A percentile compares a stretch with the other conserved stretches of the same genome.
Conservation (phyloP, 106 monocot genomes). For the Phalaenopsis equestris region DNA sequence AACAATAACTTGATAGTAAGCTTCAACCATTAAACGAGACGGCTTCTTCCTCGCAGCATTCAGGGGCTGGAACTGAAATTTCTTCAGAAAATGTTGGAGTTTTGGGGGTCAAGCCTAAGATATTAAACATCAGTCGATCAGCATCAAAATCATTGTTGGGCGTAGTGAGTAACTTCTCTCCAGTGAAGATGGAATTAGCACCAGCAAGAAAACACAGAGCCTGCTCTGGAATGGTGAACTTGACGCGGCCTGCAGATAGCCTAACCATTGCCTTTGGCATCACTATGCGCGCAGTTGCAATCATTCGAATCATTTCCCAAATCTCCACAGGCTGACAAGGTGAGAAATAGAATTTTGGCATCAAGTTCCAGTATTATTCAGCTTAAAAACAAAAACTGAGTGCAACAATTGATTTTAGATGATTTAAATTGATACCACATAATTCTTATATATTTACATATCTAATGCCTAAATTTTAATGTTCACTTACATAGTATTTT, state of each 20-base stretch:
- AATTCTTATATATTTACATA: too few relatives aligned
- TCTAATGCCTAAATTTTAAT: too few relatives aligned
- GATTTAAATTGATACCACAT: too few relatives aligned
- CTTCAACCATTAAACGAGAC: conserved; percentile 28
- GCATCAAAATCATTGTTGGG: conserved; percentile 83
- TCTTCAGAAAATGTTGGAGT: conserved; percentile 52
- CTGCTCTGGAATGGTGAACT: conserved; percentile 92
- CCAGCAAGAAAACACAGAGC: conserved; percentile 91
- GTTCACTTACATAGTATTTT: too few relatives aligned
- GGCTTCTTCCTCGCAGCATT: conserved; percentile 28
- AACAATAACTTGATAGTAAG: neutral
- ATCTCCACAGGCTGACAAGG: conserved; percentile 61
- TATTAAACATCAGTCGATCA: conserved; percentile 86
- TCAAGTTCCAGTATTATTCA: neutral
- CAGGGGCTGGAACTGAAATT: conserved; percentile 5
- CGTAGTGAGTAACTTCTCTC: conserved; percentile 86
- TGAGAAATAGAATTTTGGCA: neutral
- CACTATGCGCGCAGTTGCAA: conserved; percentile 82
- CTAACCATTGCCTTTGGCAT: conserved; percentile 98
- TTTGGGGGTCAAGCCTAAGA: conserved; percentile 81
- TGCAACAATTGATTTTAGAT: neutral
- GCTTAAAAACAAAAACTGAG: neutral
- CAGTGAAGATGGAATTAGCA: conserved; percentile 95
- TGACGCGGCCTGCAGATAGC: conserved; percentile 83
- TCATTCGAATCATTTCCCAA: conserved; percentile 99